phyloP scores from a whole-genome alignment of 208 protist genomes.

The Trypanosoma grayi region DNA sequence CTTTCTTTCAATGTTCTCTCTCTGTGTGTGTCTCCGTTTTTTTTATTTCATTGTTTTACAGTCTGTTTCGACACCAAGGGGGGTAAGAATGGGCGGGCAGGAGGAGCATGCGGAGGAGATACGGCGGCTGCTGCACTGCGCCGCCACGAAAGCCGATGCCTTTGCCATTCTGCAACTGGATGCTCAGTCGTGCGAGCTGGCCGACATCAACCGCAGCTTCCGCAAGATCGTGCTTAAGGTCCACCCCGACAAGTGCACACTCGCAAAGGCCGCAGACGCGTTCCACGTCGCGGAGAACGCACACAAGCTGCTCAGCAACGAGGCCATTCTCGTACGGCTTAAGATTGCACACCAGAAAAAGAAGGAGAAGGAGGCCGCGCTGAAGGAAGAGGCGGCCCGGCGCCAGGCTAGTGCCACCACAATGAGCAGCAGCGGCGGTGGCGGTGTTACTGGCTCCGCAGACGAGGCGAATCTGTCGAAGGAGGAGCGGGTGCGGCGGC shows the following conservation, averaged over 20 bases:
- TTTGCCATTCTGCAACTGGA: slow-evolving; percentile 72
- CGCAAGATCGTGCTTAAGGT: slow-evolving; percentile 77
- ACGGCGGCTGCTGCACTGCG: slow-evolving; percentile 51
- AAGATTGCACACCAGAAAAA: slow-evolving; percentile 67
- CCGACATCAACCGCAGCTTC: slow-evolving; percentile 71
- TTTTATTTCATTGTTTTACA: neutral
- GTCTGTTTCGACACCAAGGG: neutral
- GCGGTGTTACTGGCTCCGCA: neutral
- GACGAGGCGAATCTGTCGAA: slow-evolving; percentile 22
- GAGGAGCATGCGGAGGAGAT: slow-evolving; percentile 62
- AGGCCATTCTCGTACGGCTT: slow-evolving; percentile 61
- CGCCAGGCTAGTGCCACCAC: slow-evolving; percentile 6
- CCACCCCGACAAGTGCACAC: slow-evolving; percentile 89
- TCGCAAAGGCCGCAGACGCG: slow-evolving; percentile 68
- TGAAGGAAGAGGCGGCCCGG: slow-evolving; percentile 30
- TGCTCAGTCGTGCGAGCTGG: slow-evolving; percentile 49
- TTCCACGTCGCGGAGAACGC: slow-evolving; percentile 83
- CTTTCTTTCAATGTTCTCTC: neutral
- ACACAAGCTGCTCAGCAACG: slow-evolving; percentile 73
- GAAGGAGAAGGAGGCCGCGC: slow-evolving; percentile 39
- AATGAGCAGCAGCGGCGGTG: slow-evolving; percentile 1
- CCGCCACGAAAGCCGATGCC: slow-evolving; percentile 32
- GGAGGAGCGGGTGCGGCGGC: slow-evolving; percentile 54
- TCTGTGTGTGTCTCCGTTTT: neutral
- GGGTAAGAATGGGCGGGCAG: slow-evolving; percentile 24